Base-by-base conservation (phyloP, 2,329 filamentous ascomycete genomes). In the Tricladium varicosporioides region DNA sequence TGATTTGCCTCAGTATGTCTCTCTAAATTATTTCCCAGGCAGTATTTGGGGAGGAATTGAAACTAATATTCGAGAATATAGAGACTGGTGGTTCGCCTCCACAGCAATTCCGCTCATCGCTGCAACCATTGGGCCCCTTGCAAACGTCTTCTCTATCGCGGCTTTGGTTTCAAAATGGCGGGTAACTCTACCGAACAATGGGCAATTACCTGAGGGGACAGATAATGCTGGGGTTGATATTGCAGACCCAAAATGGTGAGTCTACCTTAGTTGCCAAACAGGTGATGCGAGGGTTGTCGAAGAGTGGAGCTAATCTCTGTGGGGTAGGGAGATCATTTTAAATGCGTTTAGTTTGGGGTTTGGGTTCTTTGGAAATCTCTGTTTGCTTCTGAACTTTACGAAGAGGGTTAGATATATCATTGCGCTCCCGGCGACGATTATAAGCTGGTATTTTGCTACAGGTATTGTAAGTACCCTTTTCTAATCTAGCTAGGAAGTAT, bases 361-460 rank as follows among this genome's bases (percentile, higher is more conserved):
- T 61, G 87, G 86, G 4, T 82, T 89, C 52, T 69, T 83, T 2
- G 87, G 87, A 0, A 89, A 90, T 65, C 63, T 88, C 4, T 86
- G 87, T 62, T 73, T 90, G 3, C 75, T 90, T 0, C 79, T 86
- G 64, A 89, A 89, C 66, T 89, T 90, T 65, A 89, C 86, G 0
- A 78, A 81, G 55, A 76, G 80, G 1, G 78, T 89, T 4, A 77
- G 86, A 48, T 89, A 89, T 69, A 84, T 86, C 48, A 73, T 89
- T 52, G 85, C 86, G 1, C 72, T 89, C n/a, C 86, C 86, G 0
- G 73, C 81, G 10, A 86, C 86, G 0, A 88, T 89, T 51, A 67
- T 87, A n/a, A 73, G 83, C 51, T 90, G 87, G 85, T 83, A 83
- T 63, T 61, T 85, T 10, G 80, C 85, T 1, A 83, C 83, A 0